phyloP scores from a whole-genome alignment of 208 protist genomes.

The Strigomonas oncopelti region DNA sequence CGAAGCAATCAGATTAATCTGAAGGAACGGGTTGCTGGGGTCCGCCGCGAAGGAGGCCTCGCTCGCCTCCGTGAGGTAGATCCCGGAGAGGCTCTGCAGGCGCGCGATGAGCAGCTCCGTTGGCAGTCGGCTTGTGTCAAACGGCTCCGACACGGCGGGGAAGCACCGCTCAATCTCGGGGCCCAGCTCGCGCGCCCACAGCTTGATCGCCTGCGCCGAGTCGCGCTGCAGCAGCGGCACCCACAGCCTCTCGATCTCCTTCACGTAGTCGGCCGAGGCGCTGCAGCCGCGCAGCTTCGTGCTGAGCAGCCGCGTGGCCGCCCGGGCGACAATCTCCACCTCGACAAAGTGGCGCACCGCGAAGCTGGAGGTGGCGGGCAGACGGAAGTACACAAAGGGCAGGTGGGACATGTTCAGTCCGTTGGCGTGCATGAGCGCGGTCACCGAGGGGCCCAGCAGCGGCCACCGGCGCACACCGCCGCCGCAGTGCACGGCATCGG shows the following conservation, averaged over 20 bases:
- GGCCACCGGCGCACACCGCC: background rate
- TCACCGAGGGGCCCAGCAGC: slow-evolving; percentile 50
- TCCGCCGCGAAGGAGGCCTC: slow-evolving; percentile 22
- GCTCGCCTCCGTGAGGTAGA: slow-evolving; percentile 43
- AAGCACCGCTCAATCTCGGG: slow-evolving; percentile 45
- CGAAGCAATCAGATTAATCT: slow-evolving; percentile 24
- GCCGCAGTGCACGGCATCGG: slow-evolving; percentile 56
- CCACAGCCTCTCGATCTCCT: slow-evolving; percentile 38
- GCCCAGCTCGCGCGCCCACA: slow-evolving; percentile 72
- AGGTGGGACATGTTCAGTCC: slow-evolving; percentile 73
- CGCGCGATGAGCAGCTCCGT: slow-evolving; percentile 53
- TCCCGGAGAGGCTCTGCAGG: slow-evolving; percentile 38
- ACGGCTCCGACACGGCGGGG: slow-evolving; percentile 42
- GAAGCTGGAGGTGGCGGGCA: slow-evolving; percentile 38
- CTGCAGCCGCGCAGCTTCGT: slow-evolving; percentile 43
- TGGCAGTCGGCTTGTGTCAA: slow-evolving; percentile 45
- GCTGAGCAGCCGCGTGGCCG: slow-evolving; percentile 50
- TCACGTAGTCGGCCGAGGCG: slow-evolving; percentile 23
- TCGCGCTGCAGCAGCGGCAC: slow-evolving; percentile 46
- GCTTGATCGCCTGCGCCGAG: slow-evolving; percentile 35
- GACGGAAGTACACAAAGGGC: slow-evolving; percentile 74
- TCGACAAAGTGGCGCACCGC: slow-evolving; percentile 62
- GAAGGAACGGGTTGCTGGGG: slow-evolving; percentile 33
- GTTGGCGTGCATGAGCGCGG: slow-evolving; percentile 56
- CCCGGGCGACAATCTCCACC: slow-evolving; percentile 72